These are phyloP conservation scores for Gelatoporia subvermispora DNA, from an alignment of 768 basidiomycete species.

Conservation along the genomic window DNA sequence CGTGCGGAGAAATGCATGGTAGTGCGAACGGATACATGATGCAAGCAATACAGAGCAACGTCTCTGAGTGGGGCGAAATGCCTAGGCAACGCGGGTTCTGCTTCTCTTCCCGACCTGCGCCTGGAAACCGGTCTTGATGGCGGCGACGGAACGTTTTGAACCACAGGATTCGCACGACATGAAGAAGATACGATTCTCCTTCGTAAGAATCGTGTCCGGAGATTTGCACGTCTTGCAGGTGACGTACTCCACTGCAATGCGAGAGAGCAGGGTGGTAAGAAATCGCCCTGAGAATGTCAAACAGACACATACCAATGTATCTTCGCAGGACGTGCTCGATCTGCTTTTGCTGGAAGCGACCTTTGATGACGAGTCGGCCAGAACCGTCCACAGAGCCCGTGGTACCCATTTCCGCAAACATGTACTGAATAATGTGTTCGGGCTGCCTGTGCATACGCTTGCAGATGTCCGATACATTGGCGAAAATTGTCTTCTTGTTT, in stretches of 20 bases:
- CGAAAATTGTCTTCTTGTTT: conserved; percentile 96
- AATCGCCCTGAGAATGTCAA: neutral
- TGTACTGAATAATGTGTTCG: conserved; percentile 95
- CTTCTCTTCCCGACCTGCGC: conserved; percentile 89
- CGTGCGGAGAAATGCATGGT: conserved; percentile 8
- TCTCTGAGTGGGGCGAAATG: neutral
- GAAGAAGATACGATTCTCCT: conserved; percentile 99
- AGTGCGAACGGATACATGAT: neutral
- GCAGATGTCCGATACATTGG: conserved; percentile 96
- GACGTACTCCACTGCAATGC: conserved; percentile 82
- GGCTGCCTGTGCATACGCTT: conserved; percentile 97
- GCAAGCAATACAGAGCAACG: neutral
- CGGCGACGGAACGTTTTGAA: conserved; percentile 83
- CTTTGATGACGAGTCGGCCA: conserved; percentile 92
- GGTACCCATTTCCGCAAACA: conserved; percentile 98
- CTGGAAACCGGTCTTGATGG: conserved; percentile 99
- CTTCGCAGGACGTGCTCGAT: conserved; percentile 94
- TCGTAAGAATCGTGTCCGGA: conserved; percentile 91
- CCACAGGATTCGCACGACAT: conserved; percentile 91
- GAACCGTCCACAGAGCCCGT: conserved; percentile 92
- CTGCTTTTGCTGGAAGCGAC: conserved; percentile 97
- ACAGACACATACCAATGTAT: conserved; percentile 86
- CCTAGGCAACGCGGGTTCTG: conserved; percentile 45
- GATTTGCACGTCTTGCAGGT: conserved; percentile 99
- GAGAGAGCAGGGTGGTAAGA: neutral